Evolutionary conservation across 2,329 filamentous ascomycete genomes (phyloP), one percentile per base, ranked within the genome.

Genomic region (Xenosphaeropsis pyriputrescens): DNA sequence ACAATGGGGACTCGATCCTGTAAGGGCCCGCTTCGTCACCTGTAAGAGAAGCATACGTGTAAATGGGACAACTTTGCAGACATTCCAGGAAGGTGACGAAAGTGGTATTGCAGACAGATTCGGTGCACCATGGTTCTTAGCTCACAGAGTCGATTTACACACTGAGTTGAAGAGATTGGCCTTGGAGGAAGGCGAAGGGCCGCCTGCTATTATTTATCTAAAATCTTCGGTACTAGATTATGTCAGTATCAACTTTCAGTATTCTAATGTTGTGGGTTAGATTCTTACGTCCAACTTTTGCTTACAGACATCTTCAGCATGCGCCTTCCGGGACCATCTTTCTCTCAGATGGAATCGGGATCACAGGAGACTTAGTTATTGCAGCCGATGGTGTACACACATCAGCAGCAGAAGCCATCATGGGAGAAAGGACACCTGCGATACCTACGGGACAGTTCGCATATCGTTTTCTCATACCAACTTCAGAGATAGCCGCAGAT

Each of bases 91-190:
- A 32, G 29, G 16, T 11, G 42, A 47, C 16, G 42, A 45, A 11
- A 18, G 11, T 4, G 37, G 50, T 35, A 22, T 45, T 5, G 35
- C 39, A 18, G 18, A 29, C 11, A 39, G 26, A 29, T 49, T 41
- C 35, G 52, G 51, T 1, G 45, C 43, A 16, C 37, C 40, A 6
- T 38, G 40, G 35, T 54, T 43, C 38, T 41, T 36, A 29, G 36
- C 56, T 12, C 60, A 63, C 39, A 52, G 59, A 14, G 55, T 61
- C 15, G 60, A 63, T 39, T 46, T 65, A 36, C 60, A 63, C 39
- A 53, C 52, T 18, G 45, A 54, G 16, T 45, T 62, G 4, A 54
- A 57, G 34, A 33, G 48, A n/a, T 47, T 54, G 17, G 56, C 57
- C 1, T 45, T 52, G 14, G 36, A 47, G 8, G 34, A 49, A 14